Evolutionary conservation across 345 rosid genomes (phyloP), one percentile per base, ranked within the genome.

Genomic region (Acer campestre): DNA sequence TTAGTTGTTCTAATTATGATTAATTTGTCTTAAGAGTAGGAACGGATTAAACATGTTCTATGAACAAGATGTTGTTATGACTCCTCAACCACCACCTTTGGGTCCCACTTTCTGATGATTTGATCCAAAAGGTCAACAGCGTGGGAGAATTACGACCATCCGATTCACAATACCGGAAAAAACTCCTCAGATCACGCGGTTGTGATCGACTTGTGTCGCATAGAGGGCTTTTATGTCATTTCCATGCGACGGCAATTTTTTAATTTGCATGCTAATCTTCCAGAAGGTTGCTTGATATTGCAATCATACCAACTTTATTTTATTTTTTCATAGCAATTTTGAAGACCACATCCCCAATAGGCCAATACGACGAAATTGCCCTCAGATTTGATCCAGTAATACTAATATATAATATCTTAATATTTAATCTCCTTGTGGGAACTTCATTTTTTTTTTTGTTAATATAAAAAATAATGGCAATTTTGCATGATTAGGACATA

Each of bases 271-370:
- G 58, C 12, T 11, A 22, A 48, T 22, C 73, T 78, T 83, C 86
- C 61, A 70, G 85, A 83, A 83, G 62, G 42, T 58, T 17, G 51
- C 20, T 23, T 2, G 38, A 17, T 64, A 48, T 44, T 78, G 85
- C 69, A 46, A 62, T 11, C 49, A 22, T 7, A 49, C 86, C 85
- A 1, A 77, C 58, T 68, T 51, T 25, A 25, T 23, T 7, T 27
- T 68, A n/a, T 51, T 23, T 10, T 27, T 4, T 16, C 4, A 22
- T 13, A 29, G 40, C 7, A 67, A 27, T 40, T 59, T 29, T 25
- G n/a, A 77, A 22, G 61, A 61, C 42, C 61, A 42, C 12, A 51
- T 17, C 22, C 7, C 16, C 31, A 22, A 23, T 75, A 42, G 62
- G 82, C 16, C 31, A 22, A 23, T 75, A 51, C 62, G 82, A 61